Evolutionary conservation across 1,284 basidiomycete genomes (phyloP), one percentile per base, ranked within the genome.

Genomic region (Fistulinella cinereoalba): DNA sequence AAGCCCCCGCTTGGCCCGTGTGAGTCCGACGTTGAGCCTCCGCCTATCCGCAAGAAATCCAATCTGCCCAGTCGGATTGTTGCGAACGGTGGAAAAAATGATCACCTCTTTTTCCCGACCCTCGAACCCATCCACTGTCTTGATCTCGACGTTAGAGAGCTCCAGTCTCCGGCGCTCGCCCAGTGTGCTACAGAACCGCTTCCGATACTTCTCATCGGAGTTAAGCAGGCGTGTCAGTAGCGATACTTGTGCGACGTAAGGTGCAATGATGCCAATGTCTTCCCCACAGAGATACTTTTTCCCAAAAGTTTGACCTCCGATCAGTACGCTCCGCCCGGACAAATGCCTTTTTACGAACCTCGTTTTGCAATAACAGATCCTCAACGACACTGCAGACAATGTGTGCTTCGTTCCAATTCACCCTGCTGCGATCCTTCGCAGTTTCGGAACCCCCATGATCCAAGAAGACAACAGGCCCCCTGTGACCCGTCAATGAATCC

Each of bases 101-200:
- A 97, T 90, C 23, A 94, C 83, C 12, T 88, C 83, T 71, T 97
- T 97, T 70, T 97, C 92, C 39, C 92, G 78, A 1, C 93, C 93
- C 65, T 97, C 91, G 64, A 96, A 97, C 13, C 92, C 94, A 60
- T 95, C 92, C 9, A 95, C 91, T 0, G 92, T 94, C 67, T 86
- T 88, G 57, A 94, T 77, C 63, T 94, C 92, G 43, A 95, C 77
- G 39, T 79, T 65, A 1, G 66, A 60, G 4, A 89, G 62, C 53
- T 92, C 80, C 62, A 75, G 68, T n/a, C 75, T 80, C 32, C 88
- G 79, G 39, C 76, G 74, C 7, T 73, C 64, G 13, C 88, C 89
- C 11, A 93, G 72, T 2, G 79, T 73, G 7, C 66, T 57, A 28
- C 67, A 62, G 61, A 92, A 85, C 0, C 81, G 79, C 39, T 66